Conservation (phyloP, 2,329 filamentous ascomycete species). For the Moelleriella libera region DNA sequence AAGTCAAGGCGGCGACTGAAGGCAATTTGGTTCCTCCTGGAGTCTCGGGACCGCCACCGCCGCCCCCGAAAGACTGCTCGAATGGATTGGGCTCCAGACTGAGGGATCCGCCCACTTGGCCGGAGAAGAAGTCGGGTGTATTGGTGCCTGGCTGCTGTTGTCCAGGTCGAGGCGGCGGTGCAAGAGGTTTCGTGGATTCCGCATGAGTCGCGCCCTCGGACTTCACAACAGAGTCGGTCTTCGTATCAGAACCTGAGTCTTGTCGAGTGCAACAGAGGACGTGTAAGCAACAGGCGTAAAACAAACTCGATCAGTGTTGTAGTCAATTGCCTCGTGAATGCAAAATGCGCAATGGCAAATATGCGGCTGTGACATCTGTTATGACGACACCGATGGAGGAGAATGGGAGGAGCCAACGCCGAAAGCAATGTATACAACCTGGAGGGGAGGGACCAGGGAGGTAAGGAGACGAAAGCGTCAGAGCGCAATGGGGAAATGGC, state of each 20-base stretch:
- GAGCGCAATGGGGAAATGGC: neutral
- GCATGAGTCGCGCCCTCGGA: conserved; percentile 36
- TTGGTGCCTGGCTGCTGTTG: conserved; percentile 32
- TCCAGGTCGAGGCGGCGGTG: conserved; percentile 53
- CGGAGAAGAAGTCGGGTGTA: conserved; percentile 57
- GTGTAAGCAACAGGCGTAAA: conserved; percentile 4
- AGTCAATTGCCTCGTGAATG: no score
- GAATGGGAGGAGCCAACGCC: conserved; percentile 9
- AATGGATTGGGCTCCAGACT: conserved; percentile 90
- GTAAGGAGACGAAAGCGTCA: no score
- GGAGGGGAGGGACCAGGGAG: no score
- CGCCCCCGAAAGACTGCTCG: conserved; percentile 74
- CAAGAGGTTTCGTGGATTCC: conserved; percentile 50
- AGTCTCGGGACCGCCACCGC: conserved; percentile 56
- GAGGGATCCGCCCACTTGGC: conserved; percentile 38
- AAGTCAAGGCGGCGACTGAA: conserved; percentile 80
- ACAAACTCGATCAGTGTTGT: no score
- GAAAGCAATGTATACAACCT: no score
- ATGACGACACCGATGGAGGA: neutral
- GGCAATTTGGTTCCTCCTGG: conserved; percentile 74
- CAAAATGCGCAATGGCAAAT: no score
- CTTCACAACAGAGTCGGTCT: conserved; percentile 31
- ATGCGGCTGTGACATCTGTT: neutral
- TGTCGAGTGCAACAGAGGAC: conserved; percentile 12
- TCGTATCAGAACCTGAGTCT: conserved; percentile 29